Conservation (phyloP, 192 early-diverging fungal genomes). For the Backusella circina region DNA sequence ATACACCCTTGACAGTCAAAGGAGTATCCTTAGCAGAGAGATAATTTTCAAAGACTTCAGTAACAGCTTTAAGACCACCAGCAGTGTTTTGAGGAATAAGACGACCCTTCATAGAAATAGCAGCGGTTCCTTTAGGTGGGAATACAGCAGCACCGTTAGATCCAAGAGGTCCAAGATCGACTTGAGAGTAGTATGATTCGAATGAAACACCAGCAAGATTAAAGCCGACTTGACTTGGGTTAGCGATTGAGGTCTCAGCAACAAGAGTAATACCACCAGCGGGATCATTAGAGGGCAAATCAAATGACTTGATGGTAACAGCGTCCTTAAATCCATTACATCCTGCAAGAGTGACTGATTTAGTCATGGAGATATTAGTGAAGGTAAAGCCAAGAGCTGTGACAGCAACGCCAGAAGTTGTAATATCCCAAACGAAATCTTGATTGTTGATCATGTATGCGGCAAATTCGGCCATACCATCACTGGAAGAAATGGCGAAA, state of each 20-base stretch:
- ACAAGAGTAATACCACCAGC: conserved; percentile 59
- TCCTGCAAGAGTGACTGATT: conserved; percentile 45
- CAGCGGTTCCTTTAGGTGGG: conserved; percentile 24
- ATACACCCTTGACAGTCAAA: conserved; percentile 27
- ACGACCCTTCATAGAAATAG: conserved; percentile 45
- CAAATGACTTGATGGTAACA: conserved; percentile 40
- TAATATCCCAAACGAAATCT: conserved; percentile 47
- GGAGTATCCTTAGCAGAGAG: conserved; percentile 32
- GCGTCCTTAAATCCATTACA: conserved; percentile 39
- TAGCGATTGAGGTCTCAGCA: conserved; percentile 61
- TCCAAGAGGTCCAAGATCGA: conserved; percentile 46
- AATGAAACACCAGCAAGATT: conserved; percentile 44
- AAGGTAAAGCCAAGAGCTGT: conserved; percentile 50
- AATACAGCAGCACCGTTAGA: conserved; percentile 49
- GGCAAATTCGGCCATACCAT: conserved; percentile 45
- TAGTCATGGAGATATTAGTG: conserved; percentile 42
- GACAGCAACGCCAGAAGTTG: conserved; percentile 43
- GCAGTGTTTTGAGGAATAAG: conserved; percentile 44
- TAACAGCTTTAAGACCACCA: conserved; percentile 42
- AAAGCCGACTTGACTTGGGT: conserved; percentile 53
- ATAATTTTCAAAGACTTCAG: conserved; percentile 47
- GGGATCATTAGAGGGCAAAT: conserved; percentile 51
- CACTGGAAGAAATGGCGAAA: conserved; percentile 37
- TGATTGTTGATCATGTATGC: conserved; percentile 46
- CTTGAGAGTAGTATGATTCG: conserved; percentile 37